Base-by-base conservation (phyloP, 495 filamentous ascomycete species). In the Staphylotrichum longicolle region DNA sequence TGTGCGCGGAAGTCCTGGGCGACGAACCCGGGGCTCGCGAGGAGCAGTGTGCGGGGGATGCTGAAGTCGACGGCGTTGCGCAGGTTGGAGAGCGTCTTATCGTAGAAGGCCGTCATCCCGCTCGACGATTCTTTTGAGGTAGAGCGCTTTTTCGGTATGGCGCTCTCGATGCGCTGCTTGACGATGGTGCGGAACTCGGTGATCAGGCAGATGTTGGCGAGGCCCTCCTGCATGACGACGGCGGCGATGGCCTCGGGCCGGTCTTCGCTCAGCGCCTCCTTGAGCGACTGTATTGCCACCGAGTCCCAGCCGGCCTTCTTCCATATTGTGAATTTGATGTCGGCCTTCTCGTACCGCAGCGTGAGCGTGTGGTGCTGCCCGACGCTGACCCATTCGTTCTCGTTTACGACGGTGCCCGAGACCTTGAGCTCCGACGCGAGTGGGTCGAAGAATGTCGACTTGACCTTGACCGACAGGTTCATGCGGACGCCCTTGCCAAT, bases 161-260 rank as follows among this genome's bases (percentile, higher is more conserved):
- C 80, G 68, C 86, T 85, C 72, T 96, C 91, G n/a, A 98, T 83
- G 56, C 88, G 83, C 68, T 96, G 91, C 72, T 91, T 88, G 61
- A 96, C 72, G 63, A 97, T 80, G 3, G 93, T 98, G 63, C 91
- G 91, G 69, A 90, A 87, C 59, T 96, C 91, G 10, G 92, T 95
- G 63, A 98, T 91, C 20, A 96, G 82, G 72, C 91, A 96, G 57
- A 98, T 89, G 78, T 96, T 93, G 54, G 95, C 93, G 41, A 95
- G 63, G 0, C 93, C 94, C 66, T 97, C 93, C 62, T 96, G 90
- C 91, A 98, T 95, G 5, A 97, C 86, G 2, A 97, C 87, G 2
- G 93, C 94, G 46, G 90, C 86, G 27, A 94, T 83, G 63, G 92
- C 88, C 0, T 90, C 91, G 15, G 87, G 85, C 40, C 90, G 87